Conservation (phyloP, 352 stramenopile species). For the Paralagenidium karlingii region DNA sequence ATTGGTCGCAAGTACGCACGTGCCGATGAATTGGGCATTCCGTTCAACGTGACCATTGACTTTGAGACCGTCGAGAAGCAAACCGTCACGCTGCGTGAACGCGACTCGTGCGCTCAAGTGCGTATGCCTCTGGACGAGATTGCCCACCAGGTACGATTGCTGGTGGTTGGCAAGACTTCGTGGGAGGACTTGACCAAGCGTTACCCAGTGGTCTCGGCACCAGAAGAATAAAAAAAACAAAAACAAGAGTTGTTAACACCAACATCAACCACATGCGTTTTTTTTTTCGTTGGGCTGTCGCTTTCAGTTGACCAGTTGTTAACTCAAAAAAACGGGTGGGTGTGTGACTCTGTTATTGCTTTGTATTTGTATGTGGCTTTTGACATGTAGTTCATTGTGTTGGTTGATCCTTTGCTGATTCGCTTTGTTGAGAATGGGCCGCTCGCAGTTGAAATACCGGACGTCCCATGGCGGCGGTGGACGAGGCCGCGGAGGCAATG, state of each 20-base stretch:
- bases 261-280: too few species aligned
- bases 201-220: slow-evolving; percentile 73
- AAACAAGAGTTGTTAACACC: too few species aligned
- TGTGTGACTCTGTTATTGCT: too few species aligned
- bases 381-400: too few species aligned
- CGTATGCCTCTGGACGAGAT: slow-evolving; percentile 83
- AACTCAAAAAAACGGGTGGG: too few species aligned
- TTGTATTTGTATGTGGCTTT: too few species aligned
- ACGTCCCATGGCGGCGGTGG: slow-evolving; percentile 31
- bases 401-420: too few species aligned
- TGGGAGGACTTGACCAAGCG: slow-evolving; percentile 74
- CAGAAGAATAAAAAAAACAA: slow-evolving; percentile 38
- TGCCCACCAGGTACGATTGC: slow-evolving; percentile 62
- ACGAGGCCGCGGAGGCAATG: slow-evolving; percentile 9
- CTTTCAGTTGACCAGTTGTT: too few species aligned
- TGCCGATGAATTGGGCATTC: slow-evolving; percentile 96
- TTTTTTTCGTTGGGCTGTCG: too few species aligned
- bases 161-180: slow-evolving; percentile 72
- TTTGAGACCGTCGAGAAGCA: slow-evolving; percentile 90
- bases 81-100: slow-evolving; percentile 96
- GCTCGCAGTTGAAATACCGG: slow-evolving; percentile 59
- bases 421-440: slow-evolving; percentile 58
- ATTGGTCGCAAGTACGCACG: slow-evolving; percentile 96
- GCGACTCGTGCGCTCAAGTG: slow-evolving; percentile 96
- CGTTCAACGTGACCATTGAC: slow-evolving; percentile 98